phyloP scores from a whole-genome alignment of 1,139 yeast species.

The Saccharomyces hybrid region DNA sequence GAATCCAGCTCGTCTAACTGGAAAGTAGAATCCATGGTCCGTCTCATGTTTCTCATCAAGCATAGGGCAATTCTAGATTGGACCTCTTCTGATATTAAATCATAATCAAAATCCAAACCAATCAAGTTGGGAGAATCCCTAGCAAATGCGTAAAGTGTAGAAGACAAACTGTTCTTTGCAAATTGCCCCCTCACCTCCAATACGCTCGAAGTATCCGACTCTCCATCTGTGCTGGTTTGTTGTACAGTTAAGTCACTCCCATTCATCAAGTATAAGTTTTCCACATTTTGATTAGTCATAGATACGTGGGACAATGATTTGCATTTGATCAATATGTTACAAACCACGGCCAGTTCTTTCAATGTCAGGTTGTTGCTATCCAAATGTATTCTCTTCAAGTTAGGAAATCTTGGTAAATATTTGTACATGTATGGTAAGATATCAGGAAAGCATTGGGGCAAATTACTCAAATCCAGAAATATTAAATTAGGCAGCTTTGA shows the following conservation, averaged over 20 bases:
- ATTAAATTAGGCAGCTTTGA: slow-evolving; percentile 49
- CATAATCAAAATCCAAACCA: slow-evolving; percentile 65
- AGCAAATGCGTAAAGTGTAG: slow-evolving; percentile 63
- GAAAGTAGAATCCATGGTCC: slow-evolving; percentile 40
- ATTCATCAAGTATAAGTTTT: neutral
- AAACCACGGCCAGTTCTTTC: slow-evolving; percentile 47
- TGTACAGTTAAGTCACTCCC: neutral
- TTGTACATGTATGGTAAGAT: slow-evolving; percentile 55
- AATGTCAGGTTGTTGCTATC: slow-evolving; percentile 62
- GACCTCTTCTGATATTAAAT: slow-evolving; percentile 55
- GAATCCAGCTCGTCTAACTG: slow-evolving; percentile 26
- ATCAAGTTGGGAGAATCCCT: slow-evolving; percentile 55
- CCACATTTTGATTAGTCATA: slow-evolving; percentile 32
- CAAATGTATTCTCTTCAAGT: slow-evolving; percentile 65
- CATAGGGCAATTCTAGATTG: slow-evolving; percentile 72
- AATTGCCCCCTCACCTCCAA: slow-evolving; percentile 24
- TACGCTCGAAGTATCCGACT: neutral
- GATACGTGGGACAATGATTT: slow-evolving; percentile 63
- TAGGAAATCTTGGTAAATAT: slow-evolving; percentile 57
- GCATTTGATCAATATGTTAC: slow-evolving; percentile 63
- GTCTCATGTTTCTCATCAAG: slow-evolving; percentile 76
- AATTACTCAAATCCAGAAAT: slow-evolving; percentile 69
- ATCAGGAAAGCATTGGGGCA: slow-evolving; percentile 68
- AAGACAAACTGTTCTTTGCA: slow-evolving; percentile 36
- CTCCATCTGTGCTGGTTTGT: neutral